A percentile compares a stretch with the other conserved stretches of the same genome.
phyloP scores from a whole-genome alignment of 2,329 filamentous ascomycete genomes.

The Knoxdaviesia proteae region DNA sequence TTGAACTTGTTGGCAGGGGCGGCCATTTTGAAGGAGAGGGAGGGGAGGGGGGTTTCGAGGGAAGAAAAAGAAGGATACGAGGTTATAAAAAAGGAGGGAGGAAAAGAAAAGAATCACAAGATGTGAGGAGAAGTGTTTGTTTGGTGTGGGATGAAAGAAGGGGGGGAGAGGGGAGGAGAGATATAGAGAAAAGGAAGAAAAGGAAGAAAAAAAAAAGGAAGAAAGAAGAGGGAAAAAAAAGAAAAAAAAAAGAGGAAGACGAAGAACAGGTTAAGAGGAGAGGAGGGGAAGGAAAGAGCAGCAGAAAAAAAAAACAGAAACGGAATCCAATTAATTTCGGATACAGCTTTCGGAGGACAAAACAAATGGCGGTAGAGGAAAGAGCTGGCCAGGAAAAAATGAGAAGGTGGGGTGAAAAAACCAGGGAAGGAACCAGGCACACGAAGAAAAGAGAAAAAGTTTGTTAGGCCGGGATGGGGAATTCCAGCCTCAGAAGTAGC shows the following conservation, averaged over 20 bases:
- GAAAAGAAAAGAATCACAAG: slow-evolving; percentile 3
- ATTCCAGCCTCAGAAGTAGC: too few relatives aligned
- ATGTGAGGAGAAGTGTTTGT: slow-evolving; percentile 2
- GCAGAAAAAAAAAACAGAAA: slow-evolving; percentile 1
- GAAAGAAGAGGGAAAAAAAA: slow-evolving; percentile 7
- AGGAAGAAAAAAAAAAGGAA: background rate
- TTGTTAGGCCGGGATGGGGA: too few relatives aligned
- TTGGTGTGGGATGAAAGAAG: slow-evolving; percentile 3
- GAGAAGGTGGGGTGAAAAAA: too few relatives aligned
- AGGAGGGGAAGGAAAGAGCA: slow-evolving; percentile 8
- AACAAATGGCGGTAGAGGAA: background rate
- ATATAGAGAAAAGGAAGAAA: background rate
- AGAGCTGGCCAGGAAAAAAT: too few relatives aligned
- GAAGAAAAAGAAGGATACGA: slow-evolving; percentile 4
- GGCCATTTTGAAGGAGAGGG: slow-evolving; percentile 27
- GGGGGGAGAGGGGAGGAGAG: slow-evolving; percentile 4
- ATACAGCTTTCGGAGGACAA: too few relatives aligned
- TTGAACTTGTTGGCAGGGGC: slow-evolving; percentile 87
- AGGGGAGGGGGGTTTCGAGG: slow-evolving; percentile 6
- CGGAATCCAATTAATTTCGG: background rate
- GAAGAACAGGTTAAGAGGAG: slow-evolving; percentile 7
- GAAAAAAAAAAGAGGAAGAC: slow-evolving; percentile 8
- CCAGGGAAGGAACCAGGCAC: too few relatives aligned
- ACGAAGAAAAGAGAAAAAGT: too few relatives aligned
- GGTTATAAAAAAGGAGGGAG: slow-evolving; percentile 4